Conservation (phyloP, 192 early-diverging fungal genomes). For the Chytriomyces sp. region DNA sequence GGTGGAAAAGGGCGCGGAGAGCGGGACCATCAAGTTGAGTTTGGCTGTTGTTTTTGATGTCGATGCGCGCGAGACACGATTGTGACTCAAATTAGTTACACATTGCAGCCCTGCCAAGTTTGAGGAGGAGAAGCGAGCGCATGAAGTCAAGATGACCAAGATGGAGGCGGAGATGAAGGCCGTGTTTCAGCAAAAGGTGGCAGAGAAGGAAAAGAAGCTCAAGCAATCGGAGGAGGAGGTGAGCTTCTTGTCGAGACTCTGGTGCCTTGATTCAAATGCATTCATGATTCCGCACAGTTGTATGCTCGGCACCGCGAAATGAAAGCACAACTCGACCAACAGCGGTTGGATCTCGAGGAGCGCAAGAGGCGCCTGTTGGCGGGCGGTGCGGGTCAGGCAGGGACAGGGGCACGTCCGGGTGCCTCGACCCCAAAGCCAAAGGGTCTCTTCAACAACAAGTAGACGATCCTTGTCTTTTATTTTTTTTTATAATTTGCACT, state of each 20-base stretch:
- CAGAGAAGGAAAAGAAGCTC: slow-evolving; percentile 97
- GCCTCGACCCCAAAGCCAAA: slow-evolving; percentile 67
- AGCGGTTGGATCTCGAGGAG: slow-evolving; percentile 89
- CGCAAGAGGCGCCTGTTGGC: slow-evolving; percentile 86
- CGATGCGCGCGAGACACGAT: no score
- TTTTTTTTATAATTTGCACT: slow-evolving; percentile 4
- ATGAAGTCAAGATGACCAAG: slow-evolving; percentile 94
- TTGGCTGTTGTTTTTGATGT: neutral
- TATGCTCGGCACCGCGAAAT: slow-evolving; percentile 98
- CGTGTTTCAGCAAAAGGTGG: slow-evolving; percentile 98
- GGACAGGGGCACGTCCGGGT: neutral
- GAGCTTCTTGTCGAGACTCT: no score
- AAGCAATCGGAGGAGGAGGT: slow-evolving; percentile 95
- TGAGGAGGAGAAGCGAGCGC: slow-evolving; percentile 90
- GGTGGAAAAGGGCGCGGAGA: slow-evolving; percentile 35
- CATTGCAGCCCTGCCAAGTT: slow-evolving; percentile 61
- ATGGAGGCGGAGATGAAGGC: slow-evolving; percentile 99
- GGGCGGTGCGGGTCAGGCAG: slow-evolving; percentile 57
- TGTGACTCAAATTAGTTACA: neutral
- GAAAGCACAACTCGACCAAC: slow-evolving; percentile 96
- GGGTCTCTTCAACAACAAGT: slow-evolving; percentile 60
- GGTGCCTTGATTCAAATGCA: neutral
- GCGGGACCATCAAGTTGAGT: neutral
- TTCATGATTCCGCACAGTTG: slow-evolving; percentile 44
- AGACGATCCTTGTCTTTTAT: neutral